Evolutionary conservation across 108 stramenopile species (phyloP), one percentile per base, ranked within the genome.

Genomic region (Seminavis robusta): DNA sequence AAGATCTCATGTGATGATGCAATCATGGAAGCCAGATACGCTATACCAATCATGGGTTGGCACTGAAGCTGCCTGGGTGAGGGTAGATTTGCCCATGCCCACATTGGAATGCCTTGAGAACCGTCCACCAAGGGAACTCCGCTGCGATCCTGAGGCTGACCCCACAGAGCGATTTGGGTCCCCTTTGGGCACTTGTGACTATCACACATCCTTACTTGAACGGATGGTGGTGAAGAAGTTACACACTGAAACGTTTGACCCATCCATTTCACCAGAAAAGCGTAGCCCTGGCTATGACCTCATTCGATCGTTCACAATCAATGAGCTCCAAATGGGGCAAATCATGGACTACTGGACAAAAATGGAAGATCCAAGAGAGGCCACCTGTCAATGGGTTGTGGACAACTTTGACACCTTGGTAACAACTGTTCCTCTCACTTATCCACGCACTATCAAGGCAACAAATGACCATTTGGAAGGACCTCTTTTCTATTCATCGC

Each of bases 21-120:
- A 47, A 34, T 77, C 65, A 61, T 77, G 55, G 52, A 31, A 13
- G 23, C 70, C 76, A 1, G 76, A 77, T n/a, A n/a, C n/a, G n/a
- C n/a, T n/a, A n/a, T n/a, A n/a, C n/a, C n/a, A n/a, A n/a, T n/a
- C n/a, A n/a, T n/a, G n/a, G n/a, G n/a, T n/a, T n/a, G n/a, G n/a
- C n/a, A n/a, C n/a, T n/a, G n/a, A n/a, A n/a, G n/a, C n/a, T n/a
- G n/a, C n/a, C n/a, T n/a, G n/a, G n/a, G n/a, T n/a, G n/a, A n/a
- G n/a, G n/a, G n/a, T n/a, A n/a, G n/a, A n/a, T n/a, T n/a, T n/a
- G n/a, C n/a, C n/a, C n/a, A n/a, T n/a, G n/a, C n/a, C n/a, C n/a
- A n/a, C n/a, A n/a, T n/a, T n/a, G n/a, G n/a, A n/a, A n/a, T n/a
- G n/a, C n/a, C n/a, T n/a, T n/a, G n/a, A n/a, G n/a, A n/a, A n/a